Conservation (phyloP, 306 rosid species). For the Vigna unguiculata region DNA sequence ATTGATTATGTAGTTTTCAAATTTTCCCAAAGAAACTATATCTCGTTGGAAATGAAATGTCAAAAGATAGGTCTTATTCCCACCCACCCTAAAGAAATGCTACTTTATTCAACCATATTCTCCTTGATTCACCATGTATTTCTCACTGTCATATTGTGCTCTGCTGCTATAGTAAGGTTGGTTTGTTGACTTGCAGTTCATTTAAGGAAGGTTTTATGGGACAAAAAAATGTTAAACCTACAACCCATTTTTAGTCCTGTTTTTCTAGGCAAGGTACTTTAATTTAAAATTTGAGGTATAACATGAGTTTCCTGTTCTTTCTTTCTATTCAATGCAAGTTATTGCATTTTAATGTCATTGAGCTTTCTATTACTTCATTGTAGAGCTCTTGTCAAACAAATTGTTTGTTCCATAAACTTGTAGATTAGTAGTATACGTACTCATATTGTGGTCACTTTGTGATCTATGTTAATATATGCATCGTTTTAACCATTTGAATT, state of each 20-base stretch:
- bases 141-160: neutral
- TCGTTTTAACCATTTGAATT: neutral
- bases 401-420: neutral
- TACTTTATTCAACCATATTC: neutral
- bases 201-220: neutral
- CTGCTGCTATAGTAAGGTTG: neutral
- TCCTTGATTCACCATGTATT: neutral
- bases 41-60: neutral
- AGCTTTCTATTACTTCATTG: neutral
- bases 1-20: neutral
- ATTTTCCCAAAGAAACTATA: neutral
- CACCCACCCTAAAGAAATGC: neutral
- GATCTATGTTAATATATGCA: neutral
- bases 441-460: neutral
- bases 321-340: neutral
- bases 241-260: neutral
- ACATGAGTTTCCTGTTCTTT: neutral
- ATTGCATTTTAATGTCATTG: neutral
- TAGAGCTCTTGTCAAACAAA: slow-evolving; percentile 9
- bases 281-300: neutral
- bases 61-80: neutral
- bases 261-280: neutral
- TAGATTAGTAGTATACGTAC: neutral
- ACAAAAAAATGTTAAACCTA: neutral
- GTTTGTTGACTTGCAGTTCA: slow-evolving; percentile 1